phyloP scores from a whole-genome alignment of 2,329 filamentous ascomycete species.

The Gyromitra esculenta region DNA sequence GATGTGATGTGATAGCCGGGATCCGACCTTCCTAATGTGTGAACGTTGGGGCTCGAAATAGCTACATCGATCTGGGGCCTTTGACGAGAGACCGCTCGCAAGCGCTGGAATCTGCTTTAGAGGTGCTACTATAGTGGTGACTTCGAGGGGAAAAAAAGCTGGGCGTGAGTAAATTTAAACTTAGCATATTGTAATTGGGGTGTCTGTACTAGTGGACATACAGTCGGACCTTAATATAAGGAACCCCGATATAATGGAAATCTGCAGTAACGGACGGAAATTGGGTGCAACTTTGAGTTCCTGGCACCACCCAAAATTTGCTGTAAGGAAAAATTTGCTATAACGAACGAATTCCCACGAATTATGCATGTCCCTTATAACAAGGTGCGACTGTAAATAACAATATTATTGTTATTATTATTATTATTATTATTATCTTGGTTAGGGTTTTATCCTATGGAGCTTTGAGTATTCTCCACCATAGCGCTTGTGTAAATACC shows the following conservation, averaged over 20 bases:
- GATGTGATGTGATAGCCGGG: slow-evolving; percentile 22
- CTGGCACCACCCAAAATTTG: too few species aligned
- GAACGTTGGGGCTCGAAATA: neutral
- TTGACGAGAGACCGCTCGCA: neutral
- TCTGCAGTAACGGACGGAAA: too few species aligned
- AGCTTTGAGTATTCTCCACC: neutral
- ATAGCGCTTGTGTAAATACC: slow-evolving; percentile 6
- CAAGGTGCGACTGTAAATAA: too few species aligned
- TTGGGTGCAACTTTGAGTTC: too few species aligned
- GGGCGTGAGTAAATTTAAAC: too few species aligned
- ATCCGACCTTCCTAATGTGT: slow-evolving; percentile 38
- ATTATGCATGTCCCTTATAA: too few species aligned
- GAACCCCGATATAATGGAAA: too few species aligned
- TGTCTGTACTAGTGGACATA: neutral
- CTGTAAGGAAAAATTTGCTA: too few species aligned
- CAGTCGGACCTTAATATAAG: too few species aligned
- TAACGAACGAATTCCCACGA: too few species aligned
- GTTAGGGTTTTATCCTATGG: neutral
- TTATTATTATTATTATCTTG: neutral
- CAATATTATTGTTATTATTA: neutral
- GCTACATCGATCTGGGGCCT: neutral
- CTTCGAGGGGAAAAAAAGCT: neutral
- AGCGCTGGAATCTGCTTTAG: slow-evolving; percentile 3
- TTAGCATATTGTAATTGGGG: too few species aligned
- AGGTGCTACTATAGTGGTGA: neutral